Evolutionary conservation across 805 yeast genomes (phyloP).

Genomic region (Metschnikowia bowlesiae): DNA sequence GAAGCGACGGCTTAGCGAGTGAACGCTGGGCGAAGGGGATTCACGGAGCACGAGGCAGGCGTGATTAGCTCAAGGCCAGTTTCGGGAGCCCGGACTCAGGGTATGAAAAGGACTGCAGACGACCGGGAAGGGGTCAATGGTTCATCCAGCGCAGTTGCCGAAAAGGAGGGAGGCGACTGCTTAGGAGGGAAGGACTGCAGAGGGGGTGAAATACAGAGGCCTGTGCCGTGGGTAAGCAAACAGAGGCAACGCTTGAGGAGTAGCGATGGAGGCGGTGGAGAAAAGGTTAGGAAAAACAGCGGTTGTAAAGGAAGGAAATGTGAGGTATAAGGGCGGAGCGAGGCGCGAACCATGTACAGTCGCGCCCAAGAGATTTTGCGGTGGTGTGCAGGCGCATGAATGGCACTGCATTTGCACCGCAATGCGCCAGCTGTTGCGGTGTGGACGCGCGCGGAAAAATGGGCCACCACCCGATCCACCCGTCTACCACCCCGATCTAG

Average conservation of each 20-base stretch:
- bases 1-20: background rate
- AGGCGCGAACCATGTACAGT: background rate
- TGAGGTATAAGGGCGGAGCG: constrained; percentile 1
- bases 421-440: background rate
- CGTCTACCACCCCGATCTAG: background rate
- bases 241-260: background rate
- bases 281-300: background rate
- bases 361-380: background rate
- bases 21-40: background rate
- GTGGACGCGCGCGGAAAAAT: background rate
- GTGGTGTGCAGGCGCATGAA: background rate
- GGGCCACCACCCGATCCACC: no score
- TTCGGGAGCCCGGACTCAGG: background rate
- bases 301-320: constrained; percentile 1
- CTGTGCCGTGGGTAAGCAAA: background rate
- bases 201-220: background rate
- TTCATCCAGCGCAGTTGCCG: background rate
- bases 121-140: background rate
- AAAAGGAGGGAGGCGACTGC: background rate
- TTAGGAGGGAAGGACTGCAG: background rate
- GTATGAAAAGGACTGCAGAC: background rate
- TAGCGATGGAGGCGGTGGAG: background rate
- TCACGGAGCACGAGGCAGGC: no score
- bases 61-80: no score
- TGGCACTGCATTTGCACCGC: background rate